Base-by-base conservation (phyloP, 257 asterid species). In the Thymus mandschuricus region DNA sequence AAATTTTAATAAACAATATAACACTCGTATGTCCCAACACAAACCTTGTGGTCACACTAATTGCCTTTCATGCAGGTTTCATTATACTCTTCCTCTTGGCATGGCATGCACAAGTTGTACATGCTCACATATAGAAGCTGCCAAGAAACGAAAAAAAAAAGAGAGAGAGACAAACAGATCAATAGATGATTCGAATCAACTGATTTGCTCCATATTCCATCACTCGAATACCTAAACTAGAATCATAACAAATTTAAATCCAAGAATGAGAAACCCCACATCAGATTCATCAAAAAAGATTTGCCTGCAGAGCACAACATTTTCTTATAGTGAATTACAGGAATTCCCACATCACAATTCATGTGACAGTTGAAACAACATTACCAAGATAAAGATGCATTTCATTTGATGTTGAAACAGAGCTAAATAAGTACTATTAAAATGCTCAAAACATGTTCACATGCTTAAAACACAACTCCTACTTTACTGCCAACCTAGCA, bases 191-290 rank as follows among this genome's bases (percentile, higher is more conserved):
- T 30, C 5, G 4, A 40, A 61, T 50, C 10, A 50, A 38, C 54
- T 46, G 52, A 61, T 33, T 30, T 35, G 68, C 56, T 29, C 64
- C 65, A 60, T 5, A 3, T 35, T 66, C 68, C 61, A 35, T 60
- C 27, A 44, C 11, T 71, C 13, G 48, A 11, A 56, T 3, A 30
- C 62, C 8, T 56, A 30, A 56, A 4, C 62, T 7, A 30, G 11
- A 57, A 29, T 56, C 7, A 30, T 12, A 35, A 8, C 31, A 31
- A 34, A 49, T 62, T 46, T 59, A 38, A 35, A 11, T 64, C 64
- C 56, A 41, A 10, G 70, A 35, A n/a, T 21, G 44, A 8, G 29
- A 67, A 21, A 49, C 28, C 41, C 59, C 64, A 59, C 6, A 65
- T 67, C 46, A 51, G 30, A 21, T 28, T 10, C 41, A 46, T 21